These are phyloP conservation scores for Dictyostelium purpureum DNA, from an alignment of 78 protist species.

Conservation along the genomic window DNA sequence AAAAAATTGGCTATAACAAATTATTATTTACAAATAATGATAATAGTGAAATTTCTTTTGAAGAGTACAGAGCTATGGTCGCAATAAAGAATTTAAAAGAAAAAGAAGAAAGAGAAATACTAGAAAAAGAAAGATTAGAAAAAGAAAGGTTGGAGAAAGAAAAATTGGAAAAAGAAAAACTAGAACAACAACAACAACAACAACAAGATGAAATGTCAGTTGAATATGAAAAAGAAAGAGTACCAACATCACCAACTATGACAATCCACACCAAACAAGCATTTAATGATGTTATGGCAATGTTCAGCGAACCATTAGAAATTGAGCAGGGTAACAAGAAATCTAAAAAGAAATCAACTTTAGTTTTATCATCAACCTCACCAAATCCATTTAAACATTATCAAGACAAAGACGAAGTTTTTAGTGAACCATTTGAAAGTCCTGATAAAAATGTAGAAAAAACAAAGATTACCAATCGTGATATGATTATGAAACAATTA, in stretches of 20 bases:
- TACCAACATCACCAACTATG: slow-evolving; percentile 69
- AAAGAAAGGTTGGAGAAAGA: not conserved
- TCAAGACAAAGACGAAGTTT: no score
- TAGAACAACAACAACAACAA: slow-evolving; percentile 10
- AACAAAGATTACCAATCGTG: slow-evolving; percentile 14
- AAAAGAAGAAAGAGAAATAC: not conserved
- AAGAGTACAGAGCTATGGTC: slow-evolving; percentile 35
- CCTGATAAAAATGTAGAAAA: not conserved
- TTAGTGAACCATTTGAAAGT: not conserved
- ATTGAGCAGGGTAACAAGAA: slow-evolving; percentile 19
- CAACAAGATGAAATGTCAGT: slow-evolving; percentile 13
- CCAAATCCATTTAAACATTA: not conserved
- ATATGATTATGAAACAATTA: not conserved
- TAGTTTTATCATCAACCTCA: not conserved
- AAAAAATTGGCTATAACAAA: slow-evolving; percentile 65
- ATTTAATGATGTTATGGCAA: slow-evolving; percentile 64
- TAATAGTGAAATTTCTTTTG: slow-evolving; percentile 45
- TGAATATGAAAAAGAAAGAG: not conserved
- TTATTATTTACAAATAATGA: slow-evolving; percentile 16
- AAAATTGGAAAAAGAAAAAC: slow-evolving; percentile 16
- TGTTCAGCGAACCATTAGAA: slow-evolving; percentile 60
- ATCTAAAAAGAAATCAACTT: not conserved
- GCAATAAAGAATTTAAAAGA: not conserved
- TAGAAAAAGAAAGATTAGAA: not conserved
- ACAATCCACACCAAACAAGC: slow-evolving; percentile 71